A percentile compares a stretch with the other conserved stretches of the same genome.
Conservation (phyloP, 495 filamentous ascomycete genomes). For the Annulohypoxylon maeteangense region DNA sequence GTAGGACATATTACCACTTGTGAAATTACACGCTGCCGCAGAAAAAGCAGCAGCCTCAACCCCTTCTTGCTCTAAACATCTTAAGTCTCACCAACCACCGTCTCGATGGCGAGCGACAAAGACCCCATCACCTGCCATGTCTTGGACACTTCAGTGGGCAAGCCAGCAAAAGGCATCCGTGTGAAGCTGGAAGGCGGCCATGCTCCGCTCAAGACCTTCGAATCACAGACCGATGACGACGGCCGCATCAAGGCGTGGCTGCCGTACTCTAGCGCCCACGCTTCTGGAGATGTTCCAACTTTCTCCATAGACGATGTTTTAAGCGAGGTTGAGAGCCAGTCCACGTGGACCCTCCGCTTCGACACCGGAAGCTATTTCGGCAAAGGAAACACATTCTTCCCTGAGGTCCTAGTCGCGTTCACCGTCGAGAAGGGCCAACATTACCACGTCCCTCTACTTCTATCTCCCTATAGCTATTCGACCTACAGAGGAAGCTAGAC, state of each 20-base stretch:
- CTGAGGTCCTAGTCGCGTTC: conserved; percentile 89
- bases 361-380: conserved; percentile 83
- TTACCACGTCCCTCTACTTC: conserved; percentile 91
- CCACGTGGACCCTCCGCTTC: conserved; percentile 77
- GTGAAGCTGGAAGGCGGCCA: conserved; percentile 78
- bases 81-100: conserved; percentile 1
- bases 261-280: conserved; percentile 57
- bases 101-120: conserved; percentile 50
- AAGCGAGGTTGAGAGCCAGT: conserved; percentile 46
- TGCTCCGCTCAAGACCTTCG: conserved; percentile 67
- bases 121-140: conserved; percentile 71
- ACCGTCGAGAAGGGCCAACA: conserved; percentile 77
- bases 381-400: conserved; percentile 82
- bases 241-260: conserved; percentile 86
- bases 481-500: conserved; percentile 83
- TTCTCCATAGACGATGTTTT: conserved; percentile 64
- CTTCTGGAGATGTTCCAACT: conserved; percentile 60
- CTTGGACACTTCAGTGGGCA: conserved; percentile 67
- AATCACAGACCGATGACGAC: conserved; percentile 81
- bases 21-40: not conserved
- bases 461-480: conserved; percentile 91
- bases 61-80: not conserved
- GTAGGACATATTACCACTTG: conserved; percentile 28
- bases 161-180: conserved; percentile 79
- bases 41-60: conserved; percentile 5